A percentile compares a stretch with the other conserved stretches of the same genome.
phyloP scores from a whole-genome alignment of 140 eudicot genomes.

The Senecio squalidus region DNA sequence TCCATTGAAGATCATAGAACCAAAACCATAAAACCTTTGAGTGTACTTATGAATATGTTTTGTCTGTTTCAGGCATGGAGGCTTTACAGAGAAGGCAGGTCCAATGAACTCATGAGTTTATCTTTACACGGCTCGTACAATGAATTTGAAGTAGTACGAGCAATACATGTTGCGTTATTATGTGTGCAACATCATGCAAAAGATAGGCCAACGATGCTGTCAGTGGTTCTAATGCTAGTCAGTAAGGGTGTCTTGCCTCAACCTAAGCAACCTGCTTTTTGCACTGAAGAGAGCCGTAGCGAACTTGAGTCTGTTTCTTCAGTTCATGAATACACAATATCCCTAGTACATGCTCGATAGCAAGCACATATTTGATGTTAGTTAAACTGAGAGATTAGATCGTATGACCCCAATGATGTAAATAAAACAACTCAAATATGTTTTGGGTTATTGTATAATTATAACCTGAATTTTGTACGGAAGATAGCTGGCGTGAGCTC shows the following conservation, averaged over 20 bases:
- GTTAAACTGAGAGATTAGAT: too few relatives aligned
- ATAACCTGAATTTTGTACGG: too few relatives aligned
- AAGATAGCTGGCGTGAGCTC: too few relatives aligned
- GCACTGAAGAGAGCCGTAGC: background rate
- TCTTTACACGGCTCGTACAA: conserved; percentile 2
- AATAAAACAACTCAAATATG: too few relatives aligned
- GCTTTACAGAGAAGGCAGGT: conserved; percentile 2
- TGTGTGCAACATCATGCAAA: conserved; percentile 18
- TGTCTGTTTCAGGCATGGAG: conserved; percentile 12
- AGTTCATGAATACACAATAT: conserved; percentile 12
- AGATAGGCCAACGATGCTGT: conserved; percentile 17
- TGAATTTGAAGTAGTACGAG: conserved; percentile 11
- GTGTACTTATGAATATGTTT: background rate
- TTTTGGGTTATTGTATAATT: too few relatives aligned
- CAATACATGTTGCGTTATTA: conserved; percentile 17
- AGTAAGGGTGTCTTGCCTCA: conserved; percentile 5
- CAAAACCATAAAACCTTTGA: too few relatives aligned
- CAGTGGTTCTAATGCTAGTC: conserved; percentile 15
- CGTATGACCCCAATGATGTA: too few relatives aligned
- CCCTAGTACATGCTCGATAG: conserved; percentile 19
- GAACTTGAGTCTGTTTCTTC: conserved; percentile 7
- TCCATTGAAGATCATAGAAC: too few relatives aligned
- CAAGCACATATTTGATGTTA: too few relatives aligned
- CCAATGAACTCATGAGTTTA: conserved; percentile 11
- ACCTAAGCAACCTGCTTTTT: conserved; percentile 20